phyloP scores from a whole-genome alignment of 148 eudicot genomes.

The Amaranthus cruentus region DNA sequence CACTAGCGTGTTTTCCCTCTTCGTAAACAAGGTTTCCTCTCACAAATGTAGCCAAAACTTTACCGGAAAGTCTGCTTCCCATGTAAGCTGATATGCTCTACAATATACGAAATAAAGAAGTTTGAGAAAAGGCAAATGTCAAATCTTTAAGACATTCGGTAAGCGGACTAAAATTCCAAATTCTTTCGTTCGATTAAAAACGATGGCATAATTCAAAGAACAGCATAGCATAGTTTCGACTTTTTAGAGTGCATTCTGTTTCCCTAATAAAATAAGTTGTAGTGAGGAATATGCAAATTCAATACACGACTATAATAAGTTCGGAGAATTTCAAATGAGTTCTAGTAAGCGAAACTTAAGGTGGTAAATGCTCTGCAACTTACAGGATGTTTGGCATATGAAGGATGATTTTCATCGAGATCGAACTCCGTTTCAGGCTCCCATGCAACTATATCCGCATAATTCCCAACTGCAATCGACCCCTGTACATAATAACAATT shows the following conservation, averaged over 20 bases:
- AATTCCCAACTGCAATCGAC: slow-evolving; percentile 62
- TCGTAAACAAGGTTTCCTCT: slow-evolving; percentile 80
- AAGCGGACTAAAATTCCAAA: no score
- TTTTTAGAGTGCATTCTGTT: neutral
- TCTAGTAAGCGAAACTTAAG: neutral
- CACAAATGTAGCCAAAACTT: slow-evolving; percentile 78
- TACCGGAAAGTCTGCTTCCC: slow-evolving; percentile 71
- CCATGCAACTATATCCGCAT: slow-evolving; percentile 96
- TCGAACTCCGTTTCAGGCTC: slow-evolving; percentile 74
- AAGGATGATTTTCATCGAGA: slow-evolving; percentile 54
- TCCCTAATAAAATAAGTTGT: no score
- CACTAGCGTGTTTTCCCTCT: slow-evolving; percentile 65
- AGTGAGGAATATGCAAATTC: no score
- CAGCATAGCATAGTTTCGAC: neutral
- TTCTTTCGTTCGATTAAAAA: neutral
- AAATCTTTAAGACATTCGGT: neutral
- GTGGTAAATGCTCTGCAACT: slow-evolving; percentile 7
- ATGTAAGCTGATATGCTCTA: slow-evolving; percentile 87
- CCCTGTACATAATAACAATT: slow-evolving; percentile 48
- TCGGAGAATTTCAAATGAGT: neutral
- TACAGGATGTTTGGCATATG: slow-evolving; percentile 78
- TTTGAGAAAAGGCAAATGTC: neutral
- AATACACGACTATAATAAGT: neutral
- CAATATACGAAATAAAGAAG: neutral
- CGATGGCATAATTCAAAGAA: neutral